Conservation (phyloP, 805 yeast genomes). For the Hagleromyces aurorensis region DNA sequence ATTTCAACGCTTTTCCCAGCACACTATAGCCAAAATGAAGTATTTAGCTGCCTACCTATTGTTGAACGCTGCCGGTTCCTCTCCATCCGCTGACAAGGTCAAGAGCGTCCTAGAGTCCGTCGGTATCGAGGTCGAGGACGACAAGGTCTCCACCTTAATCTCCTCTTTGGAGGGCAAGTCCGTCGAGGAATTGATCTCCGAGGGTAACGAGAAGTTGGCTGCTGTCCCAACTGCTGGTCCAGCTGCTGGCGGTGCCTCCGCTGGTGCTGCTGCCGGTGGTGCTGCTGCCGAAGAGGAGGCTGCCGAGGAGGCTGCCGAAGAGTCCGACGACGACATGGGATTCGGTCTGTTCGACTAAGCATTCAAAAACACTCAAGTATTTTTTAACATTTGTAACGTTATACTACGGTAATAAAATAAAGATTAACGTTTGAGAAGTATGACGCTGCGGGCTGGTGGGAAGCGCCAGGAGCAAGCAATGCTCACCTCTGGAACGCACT, state of each 20-base stretch:
- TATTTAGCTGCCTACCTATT: constrained; percentile 99
- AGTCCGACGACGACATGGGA: constrained; percentile 76
- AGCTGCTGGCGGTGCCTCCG: constrained; percentile 70
- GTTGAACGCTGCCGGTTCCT: constrained; percentile 93
- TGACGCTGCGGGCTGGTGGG: no score
- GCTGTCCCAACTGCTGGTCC: constrained; percentile 98
- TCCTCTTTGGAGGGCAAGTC: constrained; percentile 90
- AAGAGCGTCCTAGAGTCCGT: constrained; percentile 84
- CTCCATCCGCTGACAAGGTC: constrained; percentile 92
- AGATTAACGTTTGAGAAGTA: no score
- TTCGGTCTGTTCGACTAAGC: constrained; percentile 98
- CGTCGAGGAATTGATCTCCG: constrained; percentile 82
- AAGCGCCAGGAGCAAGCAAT: no score
- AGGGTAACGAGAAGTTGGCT: constrained; percentile 93
- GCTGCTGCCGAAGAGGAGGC: constrained; percentile 68
- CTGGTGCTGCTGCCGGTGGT: constrained; percentile 63
- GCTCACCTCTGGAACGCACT: no score
- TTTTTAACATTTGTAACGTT: constrained; percentile 2
- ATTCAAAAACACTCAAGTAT: background rate
- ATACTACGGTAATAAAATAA: no score
- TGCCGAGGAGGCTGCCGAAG: constrained; percentile 61
- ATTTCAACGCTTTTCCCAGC: constrained; percentile 2
- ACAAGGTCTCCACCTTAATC: constrained; percentile 73
- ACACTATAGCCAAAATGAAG: constrained; percentile 49
- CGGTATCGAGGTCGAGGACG: constrained; percentile 91